These are phyloP conservation scores for Ceriops zippeliana DNA, from an alignment of 345 rosid genomes.

Conservation along the genomic window DNA sequence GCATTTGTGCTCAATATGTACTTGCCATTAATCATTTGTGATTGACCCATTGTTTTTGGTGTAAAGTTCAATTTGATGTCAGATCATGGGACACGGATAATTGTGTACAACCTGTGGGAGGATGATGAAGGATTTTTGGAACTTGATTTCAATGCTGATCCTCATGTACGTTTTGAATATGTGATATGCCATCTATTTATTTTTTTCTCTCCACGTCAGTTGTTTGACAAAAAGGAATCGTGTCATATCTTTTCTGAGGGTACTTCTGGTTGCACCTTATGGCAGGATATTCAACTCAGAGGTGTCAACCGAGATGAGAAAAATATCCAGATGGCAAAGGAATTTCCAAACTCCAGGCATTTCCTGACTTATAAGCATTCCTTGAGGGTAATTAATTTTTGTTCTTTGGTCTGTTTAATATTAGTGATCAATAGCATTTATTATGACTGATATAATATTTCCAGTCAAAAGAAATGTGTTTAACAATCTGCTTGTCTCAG, in stretches of 20 bases:
- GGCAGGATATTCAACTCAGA: conserved; percentile 95
- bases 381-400: conserved; percentile 56
- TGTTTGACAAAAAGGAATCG: background rate
- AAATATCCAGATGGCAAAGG: conserved; percentile 75
- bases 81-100: conserved; percentile 74
- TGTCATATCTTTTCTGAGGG: background rate
- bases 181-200: conserved; percentile 8
- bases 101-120: conserved; percentile 94
- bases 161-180: conserved; percentile 46
- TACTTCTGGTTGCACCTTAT: conserved; percentile 3
- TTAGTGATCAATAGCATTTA: background rate
- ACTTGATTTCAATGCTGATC: conserved; percentile 79
- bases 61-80: conserved; percentile 68
- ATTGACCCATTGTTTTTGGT: conserved; percentile 14
- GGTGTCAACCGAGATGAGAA: conserved; percentile 96
- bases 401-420: background rate
- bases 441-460: background rate
- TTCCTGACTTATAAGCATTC: conserved; percentile 85
- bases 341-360: conserved; percentile 78
- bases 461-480: background rate
- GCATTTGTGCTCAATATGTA: too few relatives aligned
- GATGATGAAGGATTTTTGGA: conserved; percentile 81
- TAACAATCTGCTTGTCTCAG: too few relatives aligned
- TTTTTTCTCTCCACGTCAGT: background rate
- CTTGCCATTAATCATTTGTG: background rate